Evolutionary conservation across 2,329 filamentous ascomycete species (phyloP).

Genomic region (Pseudopithomyces maydicus): DNA sequence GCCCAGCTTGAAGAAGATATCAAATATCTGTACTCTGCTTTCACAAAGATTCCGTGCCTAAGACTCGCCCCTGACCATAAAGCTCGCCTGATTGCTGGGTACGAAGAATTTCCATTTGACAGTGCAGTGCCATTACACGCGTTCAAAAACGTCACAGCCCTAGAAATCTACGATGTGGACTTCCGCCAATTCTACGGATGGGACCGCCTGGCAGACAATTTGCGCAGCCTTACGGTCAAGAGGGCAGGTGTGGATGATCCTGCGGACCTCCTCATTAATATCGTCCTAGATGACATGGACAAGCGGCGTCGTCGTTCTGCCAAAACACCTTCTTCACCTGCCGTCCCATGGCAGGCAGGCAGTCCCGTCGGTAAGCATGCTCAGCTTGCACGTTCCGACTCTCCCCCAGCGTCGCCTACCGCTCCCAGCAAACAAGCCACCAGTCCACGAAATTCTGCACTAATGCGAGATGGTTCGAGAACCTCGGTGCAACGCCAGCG

Average conservation of each 20-base stretch:
- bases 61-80: slow-evolving; percentile 91
- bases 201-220: slow-evolving; percentile 90
- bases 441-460: slow-evolving; percentile 53
- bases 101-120: slow-evolving; percentile 97
- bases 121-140: slow-evolving; percentile 94
- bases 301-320: slow-evolving; percentile 85
- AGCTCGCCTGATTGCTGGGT: slow-evolving; percentile 85
- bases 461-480: slow-evolving; percentile 62
- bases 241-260: slow-evolving; percentile 88
- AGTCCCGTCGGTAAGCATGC: slow-evolving; percentile 68
- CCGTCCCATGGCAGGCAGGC: slow-evolving; percentile 67
- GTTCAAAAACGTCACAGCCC: slow-evolving; percentile 93
- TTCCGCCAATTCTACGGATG: slow-evolving; percentile 97
- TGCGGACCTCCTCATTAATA: slow-evolving; percentile 85
- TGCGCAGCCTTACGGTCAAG: slow-evolving; percentile 87
- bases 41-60: slow-evolving; percentile 95
- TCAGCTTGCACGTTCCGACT: slow-evolving; percentile 72
- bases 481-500: slow-evolving; percentile 57
- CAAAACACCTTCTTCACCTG: slow-evolving; percentile 81
- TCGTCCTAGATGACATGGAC: slow-evolving; percentile 96
- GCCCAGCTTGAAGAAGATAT: slow-evolving; percentile 82
- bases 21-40: slow-evolving; percentile 96
- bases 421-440: slow-evolving; percentile 51
- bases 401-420: slow-evolving; percentile 54
- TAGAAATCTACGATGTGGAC: slow-evolving; percentile 95